phyloP scores from a whole-genome alignment of 2,329 filamentous ascomycete genomes.

The Paraphaeosphaeria minitans region DNA sequence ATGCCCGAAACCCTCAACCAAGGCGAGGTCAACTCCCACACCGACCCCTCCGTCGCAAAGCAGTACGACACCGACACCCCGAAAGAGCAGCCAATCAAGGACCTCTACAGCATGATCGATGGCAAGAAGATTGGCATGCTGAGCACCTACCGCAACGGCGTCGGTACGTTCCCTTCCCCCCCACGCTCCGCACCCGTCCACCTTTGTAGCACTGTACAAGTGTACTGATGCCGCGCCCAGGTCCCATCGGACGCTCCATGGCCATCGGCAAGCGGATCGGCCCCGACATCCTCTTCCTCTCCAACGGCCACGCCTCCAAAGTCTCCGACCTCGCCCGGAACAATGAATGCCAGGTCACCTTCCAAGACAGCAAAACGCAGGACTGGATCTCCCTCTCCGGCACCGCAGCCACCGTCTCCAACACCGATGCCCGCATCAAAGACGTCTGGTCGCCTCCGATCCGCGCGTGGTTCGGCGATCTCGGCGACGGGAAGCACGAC shows the following conservation, averaged over 20 bases:
- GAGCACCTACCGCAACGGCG: conserved; percentile 48
- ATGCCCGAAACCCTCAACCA: conserved; percentile 53
- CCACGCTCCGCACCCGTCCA: background rate
- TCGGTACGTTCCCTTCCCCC: conserved; percentile 36
- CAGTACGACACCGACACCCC: conserved; percentile 54
- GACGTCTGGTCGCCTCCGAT: conserved; percentile 50
- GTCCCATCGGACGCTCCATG: conserved; percentile 55
- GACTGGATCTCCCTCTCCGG: conserved; percentile 56
- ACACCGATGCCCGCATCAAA: conserved; percentile 56
- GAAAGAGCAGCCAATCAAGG: conserved; percentile 53
- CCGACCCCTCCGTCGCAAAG: conserved; percentile 56
- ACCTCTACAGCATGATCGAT: conserved; percentile 56
- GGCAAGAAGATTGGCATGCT: conserved; percentile 52
- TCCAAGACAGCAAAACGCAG: conserved; percentile 54
- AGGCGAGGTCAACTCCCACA: conserved; percentile 49
- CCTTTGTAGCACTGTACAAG: background rate
- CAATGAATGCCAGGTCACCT: conserved; percentile 51
- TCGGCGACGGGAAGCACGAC: conserved; percentile 56
- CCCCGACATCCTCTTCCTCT: conserved; percentile 58
- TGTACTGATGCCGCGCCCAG: conserved; percentile 22
- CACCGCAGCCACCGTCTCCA: conserved; percentile 47
- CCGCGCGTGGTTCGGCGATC: conserved; percentile 57
- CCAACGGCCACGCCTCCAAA: conserved; percentile 55
- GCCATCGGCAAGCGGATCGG: conserved; percentile 61
- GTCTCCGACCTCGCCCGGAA: conserved; percentile 53